Percentiles rank a stretch among this genome's conserved stretches.
phyloP scores from a whole-genome alignment of 768 basidiomycete genomes.

The Phallus indusiatus region DNA sequence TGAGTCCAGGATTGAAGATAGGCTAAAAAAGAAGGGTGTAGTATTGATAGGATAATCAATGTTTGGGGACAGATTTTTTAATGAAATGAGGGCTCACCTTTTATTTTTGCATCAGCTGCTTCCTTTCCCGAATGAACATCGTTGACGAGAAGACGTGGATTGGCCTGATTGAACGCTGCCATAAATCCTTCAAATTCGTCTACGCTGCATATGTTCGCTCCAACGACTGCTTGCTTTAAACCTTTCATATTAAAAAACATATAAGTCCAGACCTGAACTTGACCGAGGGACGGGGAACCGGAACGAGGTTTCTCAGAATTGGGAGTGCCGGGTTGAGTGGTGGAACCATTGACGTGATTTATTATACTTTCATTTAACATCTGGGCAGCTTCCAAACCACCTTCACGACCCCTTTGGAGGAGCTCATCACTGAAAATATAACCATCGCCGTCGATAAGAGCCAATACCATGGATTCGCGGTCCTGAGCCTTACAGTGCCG shows the following conservation, averaged over 20 bases:
- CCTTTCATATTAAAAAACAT: slow-evolving; percentile 9
- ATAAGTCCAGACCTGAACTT: slow-evolving; percentile 6
- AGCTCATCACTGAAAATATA: slow-evolving; percentile 48
- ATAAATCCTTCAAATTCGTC: slow-evolving; percentile 53
- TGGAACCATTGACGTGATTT: slow-evolving; percentile 38
- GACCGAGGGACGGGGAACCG: not conserved
- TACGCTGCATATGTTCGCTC: slow-evolving; percentile 9
- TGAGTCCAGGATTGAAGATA: slow-evolving; percentile 60
- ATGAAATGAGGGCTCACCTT: slow-evolving; percentile 35
- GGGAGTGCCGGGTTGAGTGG: not conserved
- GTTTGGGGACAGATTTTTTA: not conserved
- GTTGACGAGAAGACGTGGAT: slow-evolving; percentile 56
- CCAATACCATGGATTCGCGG: slow-evolving; percentile 6
- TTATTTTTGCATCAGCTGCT: slow-evolving; percentile 67
- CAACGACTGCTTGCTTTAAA: slow-evolving; percentile 6
- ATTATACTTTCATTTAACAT: slow-evolving; percentile 27
- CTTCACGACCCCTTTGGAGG: slow-evolving; percentile 44
- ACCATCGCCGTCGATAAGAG: slow-evolving; percentile 55
- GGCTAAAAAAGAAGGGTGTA: slow-evolving; percentile 30
- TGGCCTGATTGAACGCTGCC: slow-evolving; percentile 60
- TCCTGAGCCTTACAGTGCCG: not conserved
- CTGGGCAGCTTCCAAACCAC: slow-evolving; percentile 48
- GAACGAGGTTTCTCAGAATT: not conserved
- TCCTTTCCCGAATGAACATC: slow-evolving; percentile 67
- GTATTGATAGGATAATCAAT: not conserved